phyloP scores from a whole-genome alignment of 352 stramenopile species.

The Phytophthora pluvialis region DNA sequence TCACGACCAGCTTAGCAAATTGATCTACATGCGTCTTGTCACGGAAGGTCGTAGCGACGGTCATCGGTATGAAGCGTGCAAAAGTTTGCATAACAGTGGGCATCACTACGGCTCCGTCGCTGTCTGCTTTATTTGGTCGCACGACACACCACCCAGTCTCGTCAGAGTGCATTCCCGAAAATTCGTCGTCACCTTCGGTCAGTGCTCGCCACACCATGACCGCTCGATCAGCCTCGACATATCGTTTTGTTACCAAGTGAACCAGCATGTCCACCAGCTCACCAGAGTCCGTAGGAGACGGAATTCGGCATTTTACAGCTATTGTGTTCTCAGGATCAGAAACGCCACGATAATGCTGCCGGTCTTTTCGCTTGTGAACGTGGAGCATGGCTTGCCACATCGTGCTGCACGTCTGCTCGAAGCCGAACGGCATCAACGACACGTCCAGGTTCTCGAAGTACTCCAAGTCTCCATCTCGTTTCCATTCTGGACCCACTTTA shows the following conservation, averaged over 20 bases:
- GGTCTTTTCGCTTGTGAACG: constrained; percentile 8
- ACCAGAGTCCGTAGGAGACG: background rate
- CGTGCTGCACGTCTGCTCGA: constrained; percentile 13
- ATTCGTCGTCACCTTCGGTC: constrained; percentile 37
- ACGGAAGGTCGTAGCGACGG: constrained; percentile 1
- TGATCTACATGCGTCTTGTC: constrained; percentile 10
- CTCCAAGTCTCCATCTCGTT: constrained; percentile 15
- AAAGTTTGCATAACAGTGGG: constrained; percentile 18
- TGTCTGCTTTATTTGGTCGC: constrained; percentile 2
- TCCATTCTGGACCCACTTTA: constrained; percentile 8
- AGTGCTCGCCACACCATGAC: constrained; percentile 59
- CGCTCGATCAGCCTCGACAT: constrained; percentile 43
- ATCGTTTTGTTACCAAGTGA: constrained; percentile 41
- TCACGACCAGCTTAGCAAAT: constrained; percentile 28
- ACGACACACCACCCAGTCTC: constrained; percentile 61
- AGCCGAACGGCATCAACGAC: constrained; percentile 16
- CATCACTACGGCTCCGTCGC: background rate
- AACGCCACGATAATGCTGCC: constrained; percentile 13
- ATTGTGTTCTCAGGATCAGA: constrained; percentile 38
- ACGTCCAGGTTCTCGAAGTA: constrained; percentile 33
- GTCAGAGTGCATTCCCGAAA: constrained; percentile 52
- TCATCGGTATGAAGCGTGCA: constrained; percentile 24
- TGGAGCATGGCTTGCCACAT: constrained; percentile 26
- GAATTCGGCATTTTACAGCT: constrained; percentile 27
- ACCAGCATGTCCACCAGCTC: constrained; percentile 14